Evolutionary conservation across 441 rosid genomes (phyloP).

Genomic region (Aquilaria agallochum): DNA sequence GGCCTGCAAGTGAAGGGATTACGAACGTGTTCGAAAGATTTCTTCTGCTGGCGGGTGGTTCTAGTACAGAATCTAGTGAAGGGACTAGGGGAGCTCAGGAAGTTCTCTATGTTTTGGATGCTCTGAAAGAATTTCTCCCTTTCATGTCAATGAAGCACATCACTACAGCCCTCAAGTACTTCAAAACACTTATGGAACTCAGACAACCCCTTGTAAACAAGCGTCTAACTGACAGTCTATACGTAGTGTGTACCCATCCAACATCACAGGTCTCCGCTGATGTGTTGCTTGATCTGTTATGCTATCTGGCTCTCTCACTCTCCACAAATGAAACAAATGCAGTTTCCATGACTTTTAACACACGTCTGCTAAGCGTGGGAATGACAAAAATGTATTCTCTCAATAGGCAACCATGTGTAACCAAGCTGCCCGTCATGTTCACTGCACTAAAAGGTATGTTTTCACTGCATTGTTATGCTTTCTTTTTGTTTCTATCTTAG

Average conservation of each 20-base stretch:
- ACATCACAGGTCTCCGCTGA: slow-evolving; percentile 61
- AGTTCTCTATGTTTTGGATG: slow-evolving; percentile 59
- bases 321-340: slow-evolving; percentile 64
- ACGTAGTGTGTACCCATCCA: slow-evolving; percentile 52
- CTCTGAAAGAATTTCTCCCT: slow-evolving; percentile 79
- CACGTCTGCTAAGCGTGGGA: slow-evolving; percentile 80
- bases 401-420: slow-evolving; percentile 62
- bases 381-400: slow-evolving; percentile 59
- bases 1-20: slow-evolving; percentile 67
- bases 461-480: background rate
- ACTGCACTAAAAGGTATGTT: slow-evolving; percentile 71
- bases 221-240: slow-evolving; percentile 72
- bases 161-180: slow-evolving; percentile 53
- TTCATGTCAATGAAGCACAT: slow-evolving; percentile 57
- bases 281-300: slow-evolving; percentile 59
- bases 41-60: slow-evolving; percentile 71
- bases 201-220: slow-evolving; percentile 56
- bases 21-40: slow-evolving; percentile 54
- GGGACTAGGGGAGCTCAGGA: slow-evolving; percentile 73
- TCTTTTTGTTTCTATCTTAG: background rate
- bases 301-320: slow-evolving; percentile 46
- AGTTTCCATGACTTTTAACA: slow-evolving; percentile 66
- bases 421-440: slow-evolving; percentile 68
- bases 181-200: slow-evolving; percentile 55
- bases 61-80: slow-evolving; percentile 41